A percentile compares a stretch with the other conserved stretches of the same genome.
Conservation (phyloP, 768 basidiomycete species). For the Leccinum obscurum region DNA sequence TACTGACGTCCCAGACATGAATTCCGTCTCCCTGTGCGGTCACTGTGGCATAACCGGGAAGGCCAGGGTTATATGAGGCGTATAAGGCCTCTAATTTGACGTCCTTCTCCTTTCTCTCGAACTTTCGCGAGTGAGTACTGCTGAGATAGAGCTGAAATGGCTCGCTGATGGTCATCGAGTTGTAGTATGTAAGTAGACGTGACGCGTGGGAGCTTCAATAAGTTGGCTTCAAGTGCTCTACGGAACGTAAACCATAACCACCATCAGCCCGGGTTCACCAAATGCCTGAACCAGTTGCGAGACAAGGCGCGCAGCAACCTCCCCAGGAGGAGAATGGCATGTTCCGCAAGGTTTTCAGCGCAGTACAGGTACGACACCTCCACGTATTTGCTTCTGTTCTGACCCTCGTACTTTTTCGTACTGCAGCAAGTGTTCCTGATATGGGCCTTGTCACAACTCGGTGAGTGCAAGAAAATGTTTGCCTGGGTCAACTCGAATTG, state of each 20-base stretch:
- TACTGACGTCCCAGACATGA: conserved; percentile 69
- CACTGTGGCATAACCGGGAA: conserved; percentile 63
- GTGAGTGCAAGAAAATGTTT: conserved; percentile 36
- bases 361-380: conserved; percentile 43
- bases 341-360: conserved; percentile 36
- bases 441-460: conserved; percentile 65
- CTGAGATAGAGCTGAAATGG: conserved; percentile 31
- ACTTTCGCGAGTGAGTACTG: conserved; percentile 19
- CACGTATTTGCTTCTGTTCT: conserved; percentile 1
- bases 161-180: conserved; percentile 30
- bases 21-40: conserved; percentile 74
- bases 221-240: not conserved
- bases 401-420: conserved; percentile 8
- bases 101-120: not conserved
- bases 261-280: conserved; percentile 4
- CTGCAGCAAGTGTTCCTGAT: conserved; percentile 67
- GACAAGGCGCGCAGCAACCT: conserved; percentile 20
- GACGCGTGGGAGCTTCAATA: conserved; percentile 24
- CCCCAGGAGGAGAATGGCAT: conserved; percentile 35
- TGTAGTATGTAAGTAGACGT: conserved; percentile 9
- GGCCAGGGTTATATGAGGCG: conserved; percentile 17
- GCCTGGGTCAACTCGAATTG: not conserved
- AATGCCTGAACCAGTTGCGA: conserved; percentile 28
- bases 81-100: conserved; percentile 15
- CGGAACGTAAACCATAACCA: conserved; percentile 6